These are phyloP conservation scores for Euphrasia arctica DNA, from an alignment of 305 asterid genomes.

Conservation along the genomic window DNA sequence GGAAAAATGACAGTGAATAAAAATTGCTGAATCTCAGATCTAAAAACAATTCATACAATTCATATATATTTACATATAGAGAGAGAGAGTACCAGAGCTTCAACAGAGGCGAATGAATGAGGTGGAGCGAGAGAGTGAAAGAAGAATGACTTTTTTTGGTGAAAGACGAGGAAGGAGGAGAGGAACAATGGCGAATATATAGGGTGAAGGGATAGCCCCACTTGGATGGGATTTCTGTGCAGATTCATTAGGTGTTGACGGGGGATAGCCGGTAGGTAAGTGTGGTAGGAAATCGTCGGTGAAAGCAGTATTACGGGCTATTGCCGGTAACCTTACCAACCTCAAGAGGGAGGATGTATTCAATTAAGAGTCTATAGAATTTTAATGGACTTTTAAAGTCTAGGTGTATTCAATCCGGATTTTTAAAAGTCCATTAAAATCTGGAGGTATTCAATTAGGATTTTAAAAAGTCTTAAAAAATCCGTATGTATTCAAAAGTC, in stretches of 20 bases:
- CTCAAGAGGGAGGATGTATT: too few relatives aligned
- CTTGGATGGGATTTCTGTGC: conserved; percentile 6
- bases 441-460: too few relatives aligned
- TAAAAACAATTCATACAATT: not conserved
- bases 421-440: too few relatives aligned
- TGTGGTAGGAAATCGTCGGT: conserved; percentile 1
- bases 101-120: not conserved
- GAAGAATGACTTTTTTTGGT: not conserved
- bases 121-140: not conserved
- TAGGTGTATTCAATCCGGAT: too few relatives aligned
- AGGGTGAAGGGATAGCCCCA: not conserved
- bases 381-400: too few relatives aligned
- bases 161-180: not conserved
- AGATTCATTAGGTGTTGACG: not conserved
- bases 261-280: not conserved
- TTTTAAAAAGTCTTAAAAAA: too few relatives aligned
- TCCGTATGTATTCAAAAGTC: too few relatives aligned
- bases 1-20: not conserved
- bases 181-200: not conserved
- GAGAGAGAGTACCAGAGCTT: conserved; percentile 3
- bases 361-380: too few relatives aligned
- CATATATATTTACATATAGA: too few relatives aligned
- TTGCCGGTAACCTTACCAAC: not conserved
- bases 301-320: not conserved
- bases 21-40: not conserved